phyloP scores from a whole-genome alignment of 306 rosid genomes.

The Urtica urens region DNA sequence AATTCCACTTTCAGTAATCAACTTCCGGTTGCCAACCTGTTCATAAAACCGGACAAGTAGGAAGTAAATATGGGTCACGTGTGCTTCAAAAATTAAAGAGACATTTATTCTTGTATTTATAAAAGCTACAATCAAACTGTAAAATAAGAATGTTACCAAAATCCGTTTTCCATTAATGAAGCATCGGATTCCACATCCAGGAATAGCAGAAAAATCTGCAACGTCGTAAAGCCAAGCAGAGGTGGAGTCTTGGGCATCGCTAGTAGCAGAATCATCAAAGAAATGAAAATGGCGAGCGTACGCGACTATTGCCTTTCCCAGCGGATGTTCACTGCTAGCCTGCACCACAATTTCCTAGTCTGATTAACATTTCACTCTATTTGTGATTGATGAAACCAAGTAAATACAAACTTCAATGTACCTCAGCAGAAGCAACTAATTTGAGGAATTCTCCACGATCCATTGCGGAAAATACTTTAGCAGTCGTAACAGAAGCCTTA shows the following conservation, averaged over 20 bases:
- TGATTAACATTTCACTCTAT: too few species aligned
- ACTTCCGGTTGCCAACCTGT: constrained; percentile 88
- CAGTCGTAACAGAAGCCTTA: constrained; percentile 66
- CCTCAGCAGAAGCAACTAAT: constrained; percentile 99
- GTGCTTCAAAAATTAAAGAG: too few species aligned
- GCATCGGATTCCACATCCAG: constrained; percentile 82
- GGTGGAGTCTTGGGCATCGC: constrained; percentile 24
- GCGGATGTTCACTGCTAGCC: constrained; percentile 97
- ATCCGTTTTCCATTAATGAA: constrained; percentile 46
- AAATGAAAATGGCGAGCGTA: constrained; percentile 90
- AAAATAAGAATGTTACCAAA: constrained; percentile 43
- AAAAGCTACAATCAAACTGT: too few species aligned
- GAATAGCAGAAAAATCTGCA: constrained; percentile 65
- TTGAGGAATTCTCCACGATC: constrained; percentile 87
- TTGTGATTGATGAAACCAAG: too few species aligned
- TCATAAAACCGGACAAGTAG: constrained; percentile 11
- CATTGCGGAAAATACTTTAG: constrained; percentile 72
- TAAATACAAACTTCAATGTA: constrained; percentile 9
- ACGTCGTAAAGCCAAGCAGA: constrained; percentile 82
- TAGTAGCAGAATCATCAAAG: constrained; percentile 52
- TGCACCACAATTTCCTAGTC: constrained; percentile 21
- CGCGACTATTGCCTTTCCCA: constrained; percentile 84
- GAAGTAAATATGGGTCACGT: too few species aligned
- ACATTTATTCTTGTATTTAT: too few species aligned
- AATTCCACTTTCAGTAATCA: constrained; percentile 71